Evolutionary conservation across 2,329 filamentous ascomycete genomes (phyloP).

Genomic region (Chrysoporthe cubensis): DNA sequence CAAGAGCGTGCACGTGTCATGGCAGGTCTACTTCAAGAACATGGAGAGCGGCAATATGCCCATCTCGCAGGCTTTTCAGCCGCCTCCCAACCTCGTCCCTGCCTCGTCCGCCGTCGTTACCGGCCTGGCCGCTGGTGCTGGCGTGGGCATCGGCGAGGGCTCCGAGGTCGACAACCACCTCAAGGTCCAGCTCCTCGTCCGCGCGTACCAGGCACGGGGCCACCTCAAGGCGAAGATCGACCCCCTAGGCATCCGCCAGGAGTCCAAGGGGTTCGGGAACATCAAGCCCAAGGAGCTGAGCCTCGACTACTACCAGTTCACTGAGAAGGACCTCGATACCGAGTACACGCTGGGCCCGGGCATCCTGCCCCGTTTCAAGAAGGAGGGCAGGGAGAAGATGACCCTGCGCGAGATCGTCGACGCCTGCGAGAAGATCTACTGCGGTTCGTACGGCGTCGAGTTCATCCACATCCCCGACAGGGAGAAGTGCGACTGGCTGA

Average conservation of each 20-base stretch:
- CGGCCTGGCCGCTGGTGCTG: slow-evolving; percentile 70
- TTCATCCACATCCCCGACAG: slow-evolving; percentile 99
- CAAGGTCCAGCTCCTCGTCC: slow-evolving; percentile 95
- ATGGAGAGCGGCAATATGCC: slow-evolving; percentile 99
- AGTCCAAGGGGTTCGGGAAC: slow-evolving; percentile 82
- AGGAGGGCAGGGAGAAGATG: slow-evolving; percentile 90
- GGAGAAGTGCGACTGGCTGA: slow-evolving; percentile 97
- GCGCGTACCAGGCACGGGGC: slow-evolving; percentile 95
- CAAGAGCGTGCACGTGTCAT: slow-evolving; percentile 92
- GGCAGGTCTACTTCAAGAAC: slow-evolving; percentile 99
- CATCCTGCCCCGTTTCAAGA: slow-evolving; percentile 92
- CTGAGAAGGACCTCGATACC: slow-evolving; percentile 88
- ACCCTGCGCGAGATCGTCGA: slow-evolving; percentile 91
- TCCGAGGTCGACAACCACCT: slow-evolving; percentile 92
- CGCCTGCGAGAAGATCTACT: slow-evolving; percentile 94
- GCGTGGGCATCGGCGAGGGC: slow-evolving; percentile 67
- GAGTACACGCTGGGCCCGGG: slow-evolving; percentile 92
- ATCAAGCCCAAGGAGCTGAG: slow-evolving; percentile 89
- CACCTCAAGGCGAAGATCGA: slow-evolving; percentile 99
- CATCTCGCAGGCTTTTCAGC: slow-evolving; percentile 94
- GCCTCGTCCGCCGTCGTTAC: slow-evolving; percentile 78
- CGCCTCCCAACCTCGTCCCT: slow-evolving; percentile 89
- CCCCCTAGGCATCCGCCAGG: slow-evolving; percentile 88
- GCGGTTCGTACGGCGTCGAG: slow-evolving; percentile 94
- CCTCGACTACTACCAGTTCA: slow-evolving; percentile 93